These are phyloP conservation scores for Debaryomyces coudertii DNA, from an alignment of 1,139 yeast species.

Conservation along the genomic window DNA sequence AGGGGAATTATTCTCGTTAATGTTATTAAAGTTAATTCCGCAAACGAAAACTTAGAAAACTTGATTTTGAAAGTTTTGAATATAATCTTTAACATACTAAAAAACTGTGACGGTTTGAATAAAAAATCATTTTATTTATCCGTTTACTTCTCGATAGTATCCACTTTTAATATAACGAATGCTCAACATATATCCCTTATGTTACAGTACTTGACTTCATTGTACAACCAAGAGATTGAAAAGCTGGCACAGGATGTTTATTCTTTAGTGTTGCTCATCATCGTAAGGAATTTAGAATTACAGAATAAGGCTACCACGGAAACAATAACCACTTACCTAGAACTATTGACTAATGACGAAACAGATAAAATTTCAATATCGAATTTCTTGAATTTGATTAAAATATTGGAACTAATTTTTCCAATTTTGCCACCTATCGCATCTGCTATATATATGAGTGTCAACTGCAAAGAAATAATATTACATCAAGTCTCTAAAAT, in stretches of 20 bases:
- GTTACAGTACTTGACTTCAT: slow-evolving; percentile 24
- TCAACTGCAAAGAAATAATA: slow-evolving; percentile 23
- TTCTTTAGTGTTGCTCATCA: slow-evolving; percentile 28
- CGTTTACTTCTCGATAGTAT: slow-evolving; percentile 22
- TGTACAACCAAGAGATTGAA: slow-evolving; percentile 14
- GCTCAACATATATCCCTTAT: slow-evolving; percentile 30
- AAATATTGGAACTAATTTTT: slow-evolving; percentile 26
- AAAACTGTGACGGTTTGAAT: slow-evolving; percentile 11
- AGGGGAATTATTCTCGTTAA: slow-evolving; percentile 21
- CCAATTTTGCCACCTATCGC: slow-evolving; percentile 30
- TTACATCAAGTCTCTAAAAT: slow-evolving; percentile 17
- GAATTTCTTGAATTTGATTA: slow-evolving; percentile 27
- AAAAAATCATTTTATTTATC: slow-evolving; percentile 19
- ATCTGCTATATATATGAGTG: slow-evolving; percentile 24
- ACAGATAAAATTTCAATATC: slow-evolving; percentile 15
- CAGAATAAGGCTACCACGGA: slow-evolving; percentile 20
- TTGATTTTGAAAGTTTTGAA: slow-evolving; percentile 19
- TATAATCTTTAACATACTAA: slow-evolving; percentile 18
- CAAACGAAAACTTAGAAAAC: slow-evolving; percentile 10
- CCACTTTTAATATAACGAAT: slow-evolving; percentile 23
- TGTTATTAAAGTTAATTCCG: slow-evolving; percentile 12
- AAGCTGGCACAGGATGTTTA: slow-evolving; percentile 15
- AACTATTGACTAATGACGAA: slow-evolving; percentile 24
- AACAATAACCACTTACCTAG: slow-evolving; percentile 29
- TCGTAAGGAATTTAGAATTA: slow-evolving; percentile 28